These are phyloP conservation scores for Candida broadrunensis DNA, from an alignment of 805 yeast species.

Conservation along the genomic window DNA sequence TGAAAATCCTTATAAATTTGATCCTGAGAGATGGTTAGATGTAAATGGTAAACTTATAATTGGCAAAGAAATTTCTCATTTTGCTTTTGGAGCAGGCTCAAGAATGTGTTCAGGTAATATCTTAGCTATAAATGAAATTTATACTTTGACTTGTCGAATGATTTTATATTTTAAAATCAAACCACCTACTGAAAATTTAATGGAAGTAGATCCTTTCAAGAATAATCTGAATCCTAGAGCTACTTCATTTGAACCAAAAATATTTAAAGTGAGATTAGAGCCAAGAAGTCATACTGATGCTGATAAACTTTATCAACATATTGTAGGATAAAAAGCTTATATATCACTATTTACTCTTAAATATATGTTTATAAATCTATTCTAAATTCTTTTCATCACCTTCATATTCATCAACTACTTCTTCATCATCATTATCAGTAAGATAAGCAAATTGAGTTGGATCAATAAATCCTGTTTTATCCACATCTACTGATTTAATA, in stretches of 20 bases:
- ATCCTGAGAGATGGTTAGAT: constrained; percentile 54
- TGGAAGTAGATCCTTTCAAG: constrained; percentile 51
- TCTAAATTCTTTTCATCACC: too few species aligned
- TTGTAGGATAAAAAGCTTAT: constrained; percentile 1
- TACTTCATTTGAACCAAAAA: constrained; percentile 60
- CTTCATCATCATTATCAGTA: too few species aligned
- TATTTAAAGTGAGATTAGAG: constrained; percentile 26
- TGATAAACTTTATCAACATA: constrained; percentile 17
- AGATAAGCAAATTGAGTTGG: constrained; percentile 28
- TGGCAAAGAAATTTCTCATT: constrained; percentile 29
- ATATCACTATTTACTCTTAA: background rate
- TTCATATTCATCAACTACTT: background rate
- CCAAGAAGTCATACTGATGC: constrained; percentile 17
- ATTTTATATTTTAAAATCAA: constrained; percentile 48
- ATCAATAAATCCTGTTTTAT: constrained; percentile 54
- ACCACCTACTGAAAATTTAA: constrained; percentile 32
- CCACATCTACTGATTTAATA: constrained; percentile 58
- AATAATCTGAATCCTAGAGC: constrained; percentile 53
- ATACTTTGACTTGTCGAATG: constrained; percentile 52
- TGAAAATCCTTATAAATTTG: constrained; percentile 42
- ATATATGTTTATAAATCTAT: background rate
- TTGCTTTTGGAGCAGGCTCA: constrained; percentile 68
- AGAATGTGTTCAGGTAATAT: constrained; percentile 71
- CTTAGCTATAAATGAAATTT: constrained; percentile 64
- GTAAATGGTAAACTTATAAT: constrained; percentile 7